Percentiles rank a stretch among this genome's conserved stretches.
These are phyloP conservation scores for Pleurostoma richardsiae DNA, from an alignment of 2,329 filamentous ascomycete species.

Conservation along the genomic window DNA sequence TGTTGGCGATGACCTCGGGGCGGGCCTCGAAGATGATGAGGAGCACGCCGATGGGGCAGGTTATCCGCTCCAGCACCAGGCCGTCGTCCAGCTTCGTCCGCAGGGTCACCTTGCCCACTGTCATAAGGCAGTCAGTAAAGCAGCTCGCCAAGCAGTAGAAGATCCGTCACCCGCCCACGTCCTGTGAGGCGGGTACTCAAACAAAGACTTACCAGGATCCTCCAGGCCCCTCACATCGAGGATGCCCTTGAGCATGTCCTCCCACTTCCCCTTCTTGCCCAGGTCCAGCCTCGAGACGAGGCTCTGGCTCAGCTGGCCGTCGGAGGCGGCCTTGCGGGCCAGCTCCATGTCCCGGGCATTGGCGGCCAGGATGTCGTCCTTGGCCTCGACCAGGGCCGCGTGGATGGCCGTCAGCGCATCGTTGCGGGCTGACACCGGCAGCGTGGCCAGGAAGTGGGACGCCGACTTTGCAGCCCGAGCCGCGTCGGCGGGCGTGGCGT, in stretches of 20 bases:
- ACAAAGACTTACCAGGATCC: slow-evolving; percentile 68
- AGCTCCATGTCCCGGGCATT: slow-evolving; percentile 78
- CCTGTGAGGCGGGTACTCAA: slow-evolving; percentile 1
- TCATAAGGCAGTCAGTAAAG: slow-evolving; percentile 2
- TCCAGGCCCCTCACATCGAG: slow-evolving; percentile 77
- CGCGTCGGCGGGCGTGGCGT: slow-evolving; percentile 71
- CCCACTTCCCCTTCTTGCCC: slow-evolving; percentile 82
- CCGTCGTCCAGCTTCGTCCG: slow-evolving; percentile 83
- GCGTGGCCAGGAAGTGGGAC: slow-evolving; percentile 76
- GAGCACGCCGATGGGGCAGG: slow-evolving; percentile 93
- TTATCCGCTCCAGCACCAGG: slow-evolving; percentile 79
- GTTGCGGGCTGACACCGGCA: slow-evolving; percentile 73
- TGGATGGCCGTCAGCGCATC: slow-evolving; percentile 80
- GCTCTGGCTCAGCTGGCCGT: slow-evolving; percentile 73
- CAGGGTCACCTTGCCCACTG: slow-evolving; percentile 79
- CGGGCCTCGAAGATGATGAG: slow-evolving; percentile 98
- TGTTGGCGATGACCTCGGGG: slow-evolving; percentile 97
- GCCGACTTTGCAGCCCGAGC: slow-evolving; percentile 75
- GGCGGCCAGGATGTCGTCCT: slow-evolving; percentile 74
- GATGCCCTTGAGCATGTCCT: slow-evolving; percentile 96
- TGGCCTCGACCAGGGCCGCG: slow-evolving; percentile 63
- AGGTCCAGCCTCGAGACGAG: slow-evolving; percentile 86
- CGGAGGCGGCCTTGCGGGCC: slow-evolving; percentile 67
- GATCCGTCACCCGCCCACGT: slow-evolving; percentile 73
- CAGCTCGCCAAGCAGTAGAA: neutral